These are phyloP conservation scores for Vanilla planifolia DNA, from an alignment of 106 monocot species.

Conservation along the genomic window DNA sequence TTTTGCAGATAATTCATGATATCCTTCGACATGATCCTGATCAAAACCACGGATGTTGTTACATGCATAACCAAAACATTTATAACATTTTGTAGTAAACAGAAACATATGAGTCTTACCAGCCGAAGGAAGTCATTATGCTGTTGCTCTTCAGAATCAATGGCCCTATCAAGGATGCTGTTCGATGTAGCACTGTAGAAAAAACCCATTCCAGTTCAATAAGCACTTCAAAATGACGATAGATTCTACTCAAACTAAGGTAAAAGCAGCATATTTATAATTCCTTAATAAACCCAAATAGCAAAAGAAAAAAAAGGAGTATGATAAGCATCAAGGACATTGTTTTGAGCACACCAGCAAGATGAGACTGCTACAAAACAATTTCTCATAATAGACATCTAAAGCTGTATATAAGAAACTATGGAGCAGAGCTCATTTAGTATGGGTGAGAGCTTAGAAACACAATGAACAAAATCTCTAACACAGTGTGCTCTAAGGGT, in stretches of 20 bases:
- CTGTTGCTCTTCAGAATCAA: conserved; percentile 85
- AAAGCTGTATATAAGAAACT: no score
- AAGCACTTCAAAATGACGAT: no score
- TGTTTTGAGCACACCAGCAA: no score
- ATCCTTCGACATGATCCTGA: conserved; percentile 96
- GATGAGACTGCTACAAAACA: no score
- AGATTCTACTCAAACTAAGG: no score
- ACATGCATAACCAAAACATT: background rate
- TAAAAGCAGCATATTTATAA: no score
- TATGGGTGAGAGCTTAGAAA: no score
- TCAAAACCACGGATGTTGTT: background rate
- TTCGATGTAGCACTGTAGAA: conserved; percentile 76
- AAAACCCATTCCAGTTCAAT: background rate
- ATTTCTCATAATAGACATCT: no score
- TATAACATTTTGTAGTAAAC: background rate
- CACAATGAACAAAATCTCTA: no score
- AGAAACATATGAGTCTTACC: conserved; percentile 33
- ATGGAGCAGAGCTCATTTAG: no score
- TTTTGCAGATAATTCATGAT: conserved; percentile 93
- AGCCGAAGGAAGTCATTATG: conserved; percentile 96
- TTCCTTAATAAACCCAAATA: no score
- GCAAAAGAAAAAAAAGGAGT: background rate
- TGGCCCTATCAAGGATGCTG: conserved; percentile 88
- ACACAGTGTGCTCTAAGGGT: background rate
- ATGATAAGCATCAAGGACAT: no score